These are phyloP conservation scores for Circinella minor DNA, from an alignment of 371 early-diverging fungal genomes.

Conservation along the genomic window DNA sequence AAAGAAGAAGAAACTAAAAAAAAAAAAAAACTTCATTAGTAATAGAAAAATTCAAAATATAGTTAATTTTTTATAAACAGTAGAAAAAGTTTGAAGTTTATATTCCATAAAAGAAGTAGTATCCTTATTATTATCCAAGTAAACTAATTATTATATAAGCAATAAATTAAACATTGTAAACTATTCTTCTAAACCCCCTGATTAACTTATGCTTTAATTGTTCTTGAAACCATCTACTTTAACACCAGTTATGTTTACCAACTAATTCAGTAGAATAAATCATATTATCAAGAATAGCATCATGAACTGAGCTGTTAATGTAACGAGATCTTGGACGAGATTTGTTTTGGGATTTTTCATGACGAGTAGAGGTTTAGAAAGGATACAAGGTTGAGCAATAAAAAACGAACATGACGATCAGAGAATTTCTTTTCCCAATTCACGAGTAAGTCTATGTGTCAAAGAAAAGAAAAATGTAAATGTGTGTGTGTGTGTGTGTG, in stretches of 20 bases:
- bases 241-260: slow-evolving; percentile 96
- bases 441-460: no score
- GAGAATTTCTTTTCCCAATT: slow-evolving; percentile 99
- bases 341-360: slow-evolving; percentile 87
- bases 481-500: no score
- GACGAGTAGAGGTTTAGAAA: slow-evolving; percentile 91
- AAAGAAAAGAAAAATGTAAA: no score
- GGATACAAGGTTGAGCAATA: slow-evolving; percentile 91
- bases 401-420: slow-evolving; percentile 96
- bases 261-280: slow-evolving; percentile 98
- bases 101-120: slow-evolving; percentile 95
- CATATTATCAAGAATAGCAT: slow-evolving; percentile 94
- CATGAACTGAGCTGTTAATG: slow-evolving; percentile 93
- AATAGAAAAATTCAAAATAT: no score
- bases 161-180: background rate
- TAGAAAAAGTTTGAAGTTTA: slow-evolving; percentile 97
- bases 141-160: slow-evolving; percentile 51
- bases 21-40: slow-evolving; percentile 28
- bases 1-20: no score
- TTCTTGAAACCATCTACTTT: slow-evolving; percentile 92
- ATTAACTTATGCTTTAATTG: slow-evolving; percentile 85
- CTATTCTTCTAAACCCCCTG: background rate
- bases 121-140: slow-evolving; percentile 97
- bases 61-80: slow-evolving; percentile 95
- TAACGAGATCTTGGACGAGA: slow-evolving; percentile 93